These are phyloP conservation scores for Boletus rubropictus DNA, from an alignment of 768 basidiomycete genomes.

Conservation along the genomic window DNA sequence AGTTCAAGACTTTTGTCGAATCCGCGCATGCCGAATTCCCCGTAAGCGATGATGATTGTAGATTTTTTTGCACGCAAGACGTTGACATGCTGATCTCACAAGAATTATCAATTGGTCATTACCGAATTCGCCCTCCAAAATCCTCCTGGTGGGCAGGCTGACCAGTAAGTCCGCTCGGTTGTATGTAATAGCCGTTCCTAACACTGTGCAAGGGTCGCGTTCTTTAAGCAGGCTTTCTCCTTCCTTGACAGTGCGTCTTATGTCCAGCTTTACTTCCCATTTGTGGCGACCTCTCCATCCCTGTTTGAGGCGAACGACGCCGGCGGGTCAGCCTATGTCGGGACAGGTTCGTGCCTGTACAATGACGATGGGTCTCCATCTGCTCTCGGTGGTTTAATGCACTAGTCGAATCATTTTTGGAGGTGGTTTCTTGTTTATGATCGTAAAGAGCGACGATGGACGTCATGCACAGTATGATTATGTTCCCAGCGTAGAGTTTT, in stretches of 20 bases:
- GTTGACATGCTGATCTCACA: background rate
- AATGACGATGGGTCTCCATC: constrained; percentile 25
- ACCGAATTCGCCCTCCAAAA: constrained; percentile 32
- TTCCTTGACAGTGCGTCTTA: constrained; percentile 31
- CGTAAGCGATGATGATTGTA: constrained; percentile 4
- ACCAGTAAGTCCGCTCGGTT: constrained; percentile 20
- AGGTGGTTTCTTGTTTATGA: too few species aligned
- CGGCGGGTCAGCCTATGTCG: constrained; percentile 9
- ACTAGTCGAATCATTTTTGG: background rate
- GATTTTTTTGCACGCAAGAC: background rate
- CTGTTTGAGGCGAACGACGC: constrained; percentile 21
- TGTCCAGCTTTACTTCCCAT: constrained; percentile 34
- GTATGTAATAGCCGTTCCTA: background rate
- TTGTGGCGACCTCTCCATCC: constrained; percentile 29
- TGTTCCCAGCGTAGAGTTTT: too few species aligned
- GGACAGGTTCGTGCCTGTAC: constrained; percentile 31
- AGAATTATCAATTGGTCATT: constrained; percentile 23
- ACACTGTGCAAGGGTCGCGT: constrained; percentile 22
- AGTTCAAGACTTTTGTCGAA: constrained; percentile 26
- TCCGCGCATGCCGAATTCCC: constrained; percentile 26
- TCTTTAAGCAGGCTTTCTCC: constrained; percentile 30
- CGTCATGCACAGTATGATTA: too few species aligned
- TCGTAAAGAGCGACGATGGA: background rate
- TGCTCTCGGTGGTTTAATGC: constrained; percentile 20
- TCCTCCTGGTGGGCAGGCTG: constrained; percentile 26